Conservation (phyloP, 108 stramenopile genomes). For the Pseudonitzschia multistriata region DNA sequence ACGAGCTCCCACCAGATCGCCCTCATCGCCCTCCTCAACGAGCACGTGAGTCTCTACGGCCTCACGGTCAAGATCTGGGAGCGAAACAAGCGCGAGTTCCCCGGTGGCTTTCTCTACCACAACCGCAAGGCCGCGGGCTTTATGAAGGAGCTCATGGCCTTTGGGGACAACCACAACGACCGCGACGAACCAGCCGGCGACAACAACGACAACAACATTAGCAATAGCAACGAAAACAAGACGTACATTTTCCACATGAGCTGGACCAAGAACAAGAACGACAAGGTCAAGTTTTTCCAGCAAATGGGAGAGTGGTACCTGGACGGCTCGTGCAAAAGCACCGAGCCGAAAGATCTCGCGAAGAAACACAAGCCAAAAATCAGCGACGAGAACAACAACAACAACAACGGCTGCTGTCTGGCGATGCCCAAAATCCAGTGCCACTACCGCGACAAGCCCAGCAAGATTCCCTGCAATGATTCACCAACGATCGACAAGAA, state of each 20-base stretch:
- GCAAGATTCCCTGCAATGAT: slow-evolving; percentile 72
- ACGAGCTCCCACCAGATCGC: slow-evolving; percentile 67
- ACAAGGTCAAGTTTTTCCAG: slow-evolving; percentile 69
- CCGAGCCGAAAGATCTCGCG: background rate
- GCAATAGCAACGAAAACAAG: slow-evolving; percentile 12
- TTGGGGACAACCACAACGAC: background rate
- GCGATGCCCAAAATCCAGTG: slow-evolving; percentile 57
- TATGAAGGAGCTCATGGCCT: slow-evolving; percentile 33
- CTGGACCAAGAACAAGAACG: slow-evolving; percentile 66
- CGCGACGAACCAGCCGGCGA: too few species aligned
- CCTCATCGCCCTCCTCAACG: slow-evolving; percentile 47
- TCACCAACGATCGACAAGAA: slow-evolving; percentile 55
- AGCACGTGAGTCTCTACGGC: slow-evolving; percentile 55
- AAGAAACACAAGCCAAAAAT: background rate
- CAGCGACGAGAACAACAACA: background rate
- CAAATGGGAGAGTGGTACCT: slow-evolving; percentile 82
- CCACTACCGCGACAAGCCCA: slow-evolving; percentile 81
- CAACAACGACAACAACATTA: slow-evolving; percentile 55
- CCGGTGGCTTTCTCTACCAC: slow-evolving; percentile 52
- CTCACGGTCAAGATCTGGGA: slow-evolving; percentile 59
- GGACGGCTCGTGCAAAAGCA: slow-evolving; percentile 40
- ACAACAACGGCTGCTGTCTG: slow-evolving; percentile 45
- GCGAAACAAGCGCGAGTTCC: slow-evolving; percentile 60
- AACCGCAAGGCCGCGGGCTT: slow-evolving; percentile 9
- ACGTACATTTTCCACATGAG: slow-evolving; percentile 50